Evolutionary conservation across 768 basidiomycete species (phyloP).

Genomic region (Glaciozyma antarctica): DNA sequence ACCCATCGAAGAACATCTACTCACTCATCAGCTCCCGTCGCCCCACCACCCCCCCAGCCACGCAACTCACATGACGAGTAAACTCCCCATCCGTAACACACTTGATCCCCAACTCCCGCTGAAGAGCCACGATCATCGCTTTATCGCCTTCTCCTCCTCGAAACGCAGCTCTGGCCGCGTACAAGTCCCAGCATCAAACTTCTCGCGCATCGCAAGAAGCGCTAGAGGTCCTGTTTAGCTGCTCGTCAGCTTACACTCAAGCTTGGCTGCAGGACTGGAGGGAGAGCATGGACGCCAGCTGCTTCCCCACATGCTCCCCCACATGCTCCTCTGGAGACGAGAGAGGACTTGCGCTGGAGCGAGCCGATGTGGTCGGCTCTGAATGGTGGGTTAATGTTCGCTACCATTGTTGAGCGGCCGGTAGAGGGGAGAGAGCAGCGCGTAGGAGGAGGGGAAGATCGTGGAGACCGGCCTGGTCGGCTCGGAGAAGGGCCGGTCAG

Average conservation of each 20-base stretch:
- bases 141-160: constrained; percentile 34
- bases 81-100: constrained; percentile 35
- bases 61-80: constrained; percentile 6
- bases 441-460: no score
- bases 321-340: not conserved
- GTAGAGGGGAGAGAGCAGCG: no score
- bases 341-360: constrained; percentile 24
- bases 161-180: constrained; percentile 26
- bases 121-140: constrained; percentile 22
- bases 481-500: no score
- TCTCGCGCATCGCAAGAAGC: constrained; percentile 29
- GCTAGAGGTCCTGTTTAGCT: constrained; percentile 25
- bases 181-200: constrained; percentile 29
- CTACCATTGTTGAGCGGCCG: no score
- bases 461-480: no score
- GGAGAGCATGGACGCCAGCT: no score
- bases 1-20: constrained; percentile 43
- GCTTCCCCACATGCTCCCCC: not conserved
- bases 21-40: not conserved
- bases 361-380: constrained; percentile 36
- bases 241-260: not conserved
- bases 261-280: no score
- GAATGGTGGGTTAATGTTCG: constrained; percentile 30
- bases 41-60: not conserved
- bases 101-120: constrained; percentile 25